Evolutionary conservation across 2,329 filamentous ascomycete genomes (phyloP).

Genomic region (Alternaria consortialis): DNA sequence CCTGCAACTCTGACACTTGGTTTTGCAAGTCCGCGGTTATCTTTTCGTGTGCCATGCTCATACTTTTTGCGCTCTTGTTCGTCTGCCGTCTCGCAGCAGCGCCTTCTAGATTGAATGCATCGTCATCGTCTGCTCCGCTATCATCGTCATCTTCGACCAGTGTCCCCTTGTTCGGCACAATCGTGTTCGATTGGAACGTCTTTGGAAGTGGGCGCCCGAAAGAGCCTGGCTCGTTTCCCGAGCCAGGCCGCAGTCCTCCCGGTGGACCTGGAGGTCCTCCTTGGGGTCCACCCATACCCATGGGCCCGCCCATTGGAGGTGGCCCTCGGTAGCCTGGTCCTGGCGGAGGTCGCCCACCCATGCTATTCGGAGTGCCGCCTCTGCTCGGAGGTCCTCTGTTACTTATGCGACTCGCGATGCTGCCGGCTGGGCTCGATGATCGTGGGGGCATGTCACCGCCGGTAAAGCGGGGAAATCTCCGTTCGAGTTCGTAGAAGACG

Average conservation of each 20-base stretch:
- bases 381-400: conserved; percentile 66
- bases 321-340: conserved; percentile 43
- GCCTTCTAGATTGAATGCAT: conserved; percentile 69
- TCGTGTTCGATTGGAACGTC: conserved; percentile 93
- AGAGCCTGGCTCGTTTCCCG: conserved; percentile 58
- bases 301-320: conserved; percentile 21
- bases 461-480: conserved; percentile 84
- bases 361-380: conserved; percentile 66
- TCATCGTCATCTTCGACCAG: conserved; percentile 87
- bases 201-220: conserved; percentile 83
- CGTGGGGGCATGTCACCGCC: conserved; percentile 73
- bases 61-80: conserved; percentile 52
- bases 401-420: conserved; percentile 64
- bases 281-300: conserved; percentile 55
- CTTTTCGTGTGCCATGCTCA: conserved; percentile 47
- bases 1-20: conserved; percentile 77
- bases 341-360: conserved; percentile 52
- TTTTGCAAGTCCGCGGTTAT: conserved; percentile 78
- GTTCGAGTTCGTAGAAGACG: conserved; percentile 93
- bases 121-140: conserved; percentile 63
- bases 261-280: conserved; percentile 52
- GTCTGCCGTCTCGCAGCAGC: conserved; percentile 55
- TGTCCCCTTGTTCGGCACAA: conserved; percentile 96
- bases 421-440: conserved; percentile 69
- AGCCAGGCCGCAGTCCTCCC: conserved; percentile 36